Conservation (phyloP, 106 monocot species). For the Vanilla planifolia region DNA sequence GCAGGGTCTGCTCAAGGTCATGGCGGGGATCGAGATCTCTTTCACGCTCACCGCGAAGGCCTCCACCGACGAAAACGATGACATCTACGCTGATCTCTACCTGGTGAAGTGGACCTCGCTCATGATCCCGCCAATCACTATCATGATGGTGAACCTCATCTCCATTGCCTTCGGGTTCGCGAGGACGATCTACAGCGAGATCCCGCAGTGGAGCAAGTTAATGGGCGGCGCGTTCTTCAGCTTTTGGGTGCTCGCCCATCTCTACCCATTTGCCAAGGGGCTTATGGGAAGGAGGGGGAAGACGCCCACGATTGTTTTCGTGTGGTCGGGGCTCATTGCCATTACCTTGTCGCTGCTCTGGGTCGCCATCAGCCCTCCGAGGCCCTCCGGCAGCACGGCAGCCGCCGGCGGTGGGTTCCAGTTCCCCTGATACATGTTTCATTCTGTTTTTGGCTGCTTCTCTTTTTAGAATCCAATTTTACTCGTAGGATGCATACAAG, state of each 20-base stretch:
- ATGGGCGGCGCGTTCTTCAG: constrained; percentile 56
- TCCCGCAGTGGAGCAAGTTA: constrained; percentile 54
- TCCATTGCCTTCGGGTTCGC: constrained; percentile 47
- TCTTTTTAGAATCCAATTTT: no score
- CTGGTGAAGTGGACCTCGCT: constrained; percentile 63
- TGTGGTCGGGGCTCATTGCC: constrained; percentile 55
- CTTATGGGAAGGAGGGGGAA: constrained; percentile 59
- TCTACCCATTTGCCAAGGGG: constrained; percentile 62
- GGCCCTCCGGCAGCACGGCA: background rate
- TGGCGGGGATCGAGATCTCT: constrained; percentile 51
- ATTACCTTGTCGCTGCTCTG: constrained; percentile 54
- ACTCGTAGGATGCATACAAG: no score
- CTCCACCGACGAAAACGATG: constrained; percentile 41
- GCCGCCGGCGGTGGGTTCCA: constrained; percentile 24
- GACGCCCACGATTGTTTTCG: constrained; percentile 58
- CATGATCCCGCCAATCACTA: constrained; percentile 62
- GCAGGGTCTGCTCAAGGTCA: constrained; percentile 41
- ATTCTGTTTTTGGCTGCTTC: background rate
- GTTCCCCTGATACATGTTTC: constrained; percentile 35
- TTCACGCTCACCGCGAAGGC: constrained; percentile 64
- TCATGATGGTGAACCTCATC: constrained; percentile 74
- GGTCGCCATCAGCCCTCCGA: constrained; percentile 44
- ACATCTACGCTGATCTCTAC: constrained; percentile 58
- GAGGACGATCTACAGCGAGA: constrained; percentile 52
- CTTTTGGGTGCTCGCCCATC: constrained; percentile 60